A percentile compares a stretch with the other conserved stretches of the same genome.
phyloP scores from a whole-genome alignment of 495 filamentous ascomycete genomes.

The Paragyromitra xinjiangensis region DNA sequence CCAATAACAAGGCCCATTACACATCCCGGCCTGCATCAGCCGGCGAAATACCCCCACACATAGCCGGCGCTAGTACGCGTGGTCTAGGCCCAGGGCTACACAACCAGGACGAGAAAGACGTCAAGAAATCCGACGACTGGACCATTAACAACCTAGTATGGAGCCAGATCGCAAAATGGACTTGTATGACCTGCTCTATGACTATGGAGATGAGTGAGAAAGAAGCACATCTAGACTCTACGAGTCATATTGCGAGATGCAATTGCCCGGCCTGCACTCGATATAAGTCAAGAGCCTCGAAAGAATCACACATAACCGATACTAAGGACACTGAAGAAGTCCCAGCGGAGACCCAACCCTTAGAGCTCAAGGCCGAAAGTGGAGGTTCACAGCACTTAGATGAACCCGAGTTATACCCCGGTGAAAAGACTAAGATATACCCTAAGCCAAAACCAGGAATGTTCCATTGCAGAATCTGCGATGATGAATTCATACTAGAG shows the following conservation, averaged over 20 bases:
- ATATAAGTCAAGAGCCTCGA: not conserved
- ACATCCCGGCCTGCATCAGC: not conserved
- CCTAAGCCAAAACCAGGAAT: not conserved
- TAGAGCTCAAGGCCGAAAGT: not conserved
- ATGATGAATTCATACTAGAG: conserved; percentile 7
- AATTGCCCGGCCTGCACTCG: not conserved
- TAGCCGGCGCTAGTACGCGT: too few relatives aligned
- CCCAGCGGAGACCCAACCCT: not conserved
- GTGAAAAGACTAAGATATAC: not conserved
- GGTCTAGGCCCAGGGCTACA: not conserved
- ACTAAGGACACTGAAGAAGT: not conserved
- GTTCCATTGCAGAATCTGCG: conserved; percentile 24
- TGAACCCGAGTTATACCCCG: not conserved
- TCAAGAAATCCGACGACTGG: not conserved
- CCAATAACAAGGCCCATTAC: not conserved
- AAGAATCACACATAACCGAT: not conserved
- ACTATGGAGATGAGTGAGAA: not conserved
- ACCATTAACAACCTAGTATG: not conserved
- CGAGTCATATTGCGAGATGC: conserved; percentile 3
- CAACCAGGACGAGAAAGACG: not conserved
- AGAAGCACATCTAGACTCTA: conserved; percentile 11
- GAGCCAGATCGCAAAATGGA: conserved; percentile 7
- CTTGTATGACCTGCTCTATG: conserved; percentile 11
- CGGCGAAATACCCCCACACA: not conserved
- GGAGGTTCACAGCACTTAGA: not conserved